Base-by-base conservation (phyloP, 1,284 basidiomycete genomes). In the Pisolithus thermaeus region DNA sequence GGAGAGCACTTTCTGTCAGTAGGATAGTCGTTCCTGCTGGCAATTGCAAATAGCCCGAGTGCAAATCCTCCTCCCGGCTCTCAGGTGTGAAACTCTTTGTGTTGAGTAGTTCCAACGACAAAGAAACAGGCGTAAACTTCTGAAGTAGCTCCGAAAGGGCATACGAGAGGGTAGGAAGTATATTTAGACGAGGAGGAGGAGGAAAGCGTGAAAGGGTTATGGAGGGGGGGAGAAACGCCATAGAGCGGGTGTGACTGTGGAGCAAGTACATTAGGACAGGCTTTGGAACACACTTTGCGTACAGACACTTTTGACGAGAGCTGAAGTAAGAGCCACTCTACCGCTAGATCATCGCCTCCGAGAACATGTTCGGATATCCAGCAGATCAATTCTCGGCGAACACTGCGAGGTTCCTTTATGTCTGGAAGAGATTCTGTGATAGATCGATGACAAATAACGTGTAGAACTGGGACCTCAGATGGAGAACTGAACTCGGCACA, bases 311-410 rank as follows among this genome's bases (percentile, higher is more conserved):
- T 77, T 20, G 84, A 77, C n/a, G 87, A 73, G 23, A 77, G 65
- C 22, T 77, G 72, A 14, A 93, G 71, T 7, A 94, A 69, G 3
- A 89, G 70, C 82, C 86, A 92, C 67, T 93, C 87, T 9, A 91
- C 90, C 0, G 84, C 85, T 32, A 81, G 71, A 27, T 56, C 61
- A 62, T 92, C 90, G 0, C 85, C 84, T 2, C 74, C 83, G 1
- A 92, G 70, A 6, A 75, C 79, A 56, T 86, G 79, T 20, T 76
- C 66, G 0, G 88, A 83, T 46, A 92, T 77, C 85, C 89, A 91
- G 1, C 68, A 56, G 36, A 92, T 72, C 16, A 92, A 68, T 46
- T 83, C 75, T 4, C 74, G 58, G 41, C 84, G 73, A 6, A 78
- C 46, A 23, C 50, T 36, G 18, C 44, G 18, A 20, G 53, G 23